Conservation (phyloP, 305 asterid species). For the Fraxinus velutina region DNA sequence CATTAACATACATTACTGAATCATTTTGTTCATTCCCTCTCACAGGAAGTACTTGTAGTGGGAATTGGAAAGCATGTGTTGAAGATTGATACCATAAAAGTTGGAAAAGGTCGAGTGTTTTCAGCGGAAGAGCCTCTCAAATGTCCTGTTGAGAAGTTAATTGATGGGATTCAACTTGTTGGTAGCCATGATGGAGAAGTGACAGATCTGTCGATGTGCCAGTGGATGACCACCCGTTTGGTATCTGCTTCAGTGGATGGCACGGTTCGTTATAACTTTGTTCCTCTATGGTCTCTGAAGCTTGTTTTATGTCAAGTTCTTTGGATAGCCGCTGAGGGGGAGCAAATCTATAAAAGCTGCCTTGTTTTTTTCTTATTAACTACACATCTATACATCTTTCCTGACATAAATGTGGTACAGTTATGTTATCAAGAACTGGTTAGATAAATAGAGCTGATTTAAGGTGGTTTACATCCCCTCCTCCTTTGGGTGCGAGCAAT, state of each 20-base stretch:
- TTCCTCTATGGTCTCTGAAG: background rate
- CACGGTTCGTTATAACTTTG: slow-evolving; percentile 52
- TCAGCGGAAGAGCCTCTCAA: slow-evolving; percentile 79
- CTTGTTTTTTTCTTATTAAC: background rate
- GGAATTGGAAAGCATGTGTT: slow-evolving; percentile 69
- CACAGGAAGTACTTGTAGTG: slow-evolving; percentile 83
- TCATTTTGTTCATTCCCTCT: slow-evolving; percentile 14
- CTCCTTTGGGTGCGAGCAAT: background rate
- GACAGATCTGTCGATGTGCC: slow-evolving; percentile 93
- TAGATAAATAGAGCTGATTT: background rate
- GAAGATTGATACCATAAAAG: slow-evolving; percentile 78
- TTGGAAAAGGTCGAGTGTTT: slow-evolving; percentile 67
- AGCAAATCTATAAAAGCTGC: background rate
- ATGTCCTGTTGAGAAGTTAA: slow-evolving; percentile 66
- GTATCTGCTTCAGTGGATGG: slow-evolving; percentile 93
- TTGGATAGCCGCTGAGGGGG: background rate
- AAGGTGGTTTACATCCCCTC: background rate
- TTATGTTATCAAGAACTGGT: background rate
- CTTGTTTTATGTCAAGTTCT: background rate
- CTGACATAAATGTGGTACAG: background rate
- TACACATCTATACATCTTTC: background rate
- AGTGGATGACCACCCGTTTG: slow-evolving; percentile 94
- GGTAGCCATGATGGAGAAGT: slow-evolving; percentile 92
- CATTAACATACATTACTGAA: slow-evolving; percentile 8
- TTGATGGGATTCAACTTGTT: slow-evolving; percentile 79